Conservation (phyloP, 2,329 filamentous ascomycete species). For the Phyllosticta capitalensis region DNA sequence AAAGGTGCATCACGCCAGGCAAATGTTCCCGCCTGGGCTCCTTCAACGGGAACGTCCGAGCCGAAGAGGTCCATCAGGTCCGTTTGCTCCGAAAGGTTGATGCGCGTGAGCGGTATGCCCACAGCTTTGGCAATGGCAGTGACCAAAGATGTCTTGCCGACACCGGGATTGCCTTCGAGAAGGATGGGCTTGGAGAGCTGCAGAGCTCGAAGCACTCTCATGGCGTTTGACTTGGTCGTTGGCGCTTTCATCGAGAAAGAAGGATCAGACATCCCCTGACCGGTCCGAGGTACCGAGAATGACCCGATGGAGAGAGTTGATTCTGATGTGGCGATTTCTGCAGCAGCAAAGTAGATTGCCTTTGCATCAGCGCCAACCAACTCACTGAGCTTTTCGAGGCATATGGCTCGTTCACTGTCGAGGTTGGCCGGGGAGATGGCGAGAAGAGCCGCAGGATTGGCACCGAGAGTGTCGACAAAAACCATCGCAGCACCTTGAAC, state of each 20-base stretch:
- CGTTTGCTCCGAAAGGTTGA: conserved; percentile 96
- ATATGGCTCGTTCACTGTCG: conserved; percentile 59
- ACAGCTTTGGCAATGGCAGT: conserved; percentile 72
- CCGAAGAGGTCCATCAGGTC: conserved; percentile 97
- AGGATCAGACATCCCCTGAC: conserved; percentile 42
- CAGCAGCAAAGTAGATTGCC: conserved; percentile 54
- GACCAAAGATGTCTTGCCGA: conserved; percentile 92
- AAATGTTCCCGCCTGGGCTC: conserved; percentile 82
- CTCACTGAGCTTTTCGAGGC: conserved; percentile 60
- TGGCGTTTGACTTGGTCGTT: conserved; percentile 80
- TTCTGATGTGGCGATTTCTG: conserved; percentile 48
- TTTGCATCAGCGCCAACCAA: conserved; percentile 57
- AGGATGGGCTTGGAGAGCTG: conserved; percentile 86
- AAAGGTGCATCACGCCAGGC: conserved; percentile 95
- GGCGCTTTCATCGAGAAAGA: conserved; percentile 77
- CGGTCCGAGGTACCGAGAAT: conserved; percentile 56
- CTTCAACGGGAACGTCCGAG: conserved; percentile 90
- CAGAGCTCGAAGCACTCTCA: conserved; percentile 81
- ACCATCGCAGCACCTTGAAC: conserved; percentile 91
- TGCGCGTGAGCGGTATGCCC: conserved; percentile 75
- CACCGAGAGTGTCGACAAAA: conserved; percentile 89
- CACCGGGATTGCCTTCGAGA: conserved; percentile 92
- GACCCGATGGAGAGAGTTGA: conserved; percentile 57
- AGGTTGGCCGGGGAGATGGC: conserved; percentile 63
- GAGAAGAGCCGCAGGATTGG: conserved; percentile 83